Evolutionary conservation across 306 rosid species (phyloP).

Genomic region (Rosa persica): DNA sequence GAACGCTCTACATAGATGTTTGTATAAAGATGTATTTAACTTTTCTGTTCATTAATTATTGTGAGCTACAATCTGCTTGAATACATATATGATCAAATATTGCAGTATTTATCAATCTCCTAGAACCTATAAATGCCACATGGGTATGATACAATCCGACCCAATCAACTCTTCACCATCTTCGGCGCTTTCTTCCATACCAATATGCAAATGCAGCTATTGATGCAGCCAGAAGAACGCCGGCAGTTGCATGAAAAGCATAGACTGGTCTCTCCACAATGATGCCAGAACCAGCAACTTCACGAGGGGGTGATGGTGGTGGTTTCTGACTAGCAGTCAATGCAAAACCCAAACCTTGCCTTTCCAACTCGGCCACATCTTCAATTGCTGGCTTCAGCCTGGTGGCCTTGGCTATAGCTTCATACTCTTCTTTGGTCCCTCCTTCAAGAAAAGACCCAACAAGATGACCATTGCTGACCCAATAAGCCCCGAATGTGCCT

Average conservation of each 20-base stretch:
- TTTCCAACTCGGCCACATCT: conserved; percentile 69
- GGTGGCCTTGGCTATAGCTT: conserved; percentile 69
- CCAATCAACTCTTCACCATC: conserved; percentile 62
- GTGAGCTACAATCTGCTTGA: conserved; percentile 10
- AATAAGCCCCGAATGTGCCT: conserved; percentile 82
- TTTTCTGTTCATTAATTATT: conserved; percentile 5
- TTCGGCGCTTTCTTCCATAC: conserved; percentile 82
- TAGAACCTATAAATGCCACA: conserved; percentile 40
- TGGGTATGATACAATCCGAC: conserved; percentile 9
- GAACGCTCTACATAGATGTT: not conserved
- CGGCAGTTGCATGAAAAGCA: conserved; percentile 83
- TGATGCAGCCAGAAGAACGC: conserved; percentile 80
- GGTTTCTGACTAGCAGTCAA: conserved; percentile 54
- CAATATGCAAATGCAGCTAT: conserved; percentile 80
- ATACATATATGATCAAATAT: conserved; percentile 7
- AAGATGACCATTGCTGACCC: conserved; percentile 79
- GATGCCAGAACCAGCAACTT: conserved; percentile 33
- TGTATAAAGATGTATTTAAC: not conserved
- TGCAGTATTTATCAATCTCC: conserved; percentile 25
- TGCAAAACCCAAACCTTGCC: conserved; percentile 80
- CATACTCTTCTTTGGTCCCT: conserved; percentile 75
- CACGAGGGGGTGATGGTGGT: conserved; percentile 28
- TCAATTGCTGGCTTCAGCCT: conserved; percentile 69
- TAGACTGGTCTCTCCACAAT: conserved; percentile 64
- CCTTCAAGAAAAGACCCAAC: conserved; percentile 84